Conservation (phyloP, 106 monocot genomes). For the Acorus calamus region DNA sequence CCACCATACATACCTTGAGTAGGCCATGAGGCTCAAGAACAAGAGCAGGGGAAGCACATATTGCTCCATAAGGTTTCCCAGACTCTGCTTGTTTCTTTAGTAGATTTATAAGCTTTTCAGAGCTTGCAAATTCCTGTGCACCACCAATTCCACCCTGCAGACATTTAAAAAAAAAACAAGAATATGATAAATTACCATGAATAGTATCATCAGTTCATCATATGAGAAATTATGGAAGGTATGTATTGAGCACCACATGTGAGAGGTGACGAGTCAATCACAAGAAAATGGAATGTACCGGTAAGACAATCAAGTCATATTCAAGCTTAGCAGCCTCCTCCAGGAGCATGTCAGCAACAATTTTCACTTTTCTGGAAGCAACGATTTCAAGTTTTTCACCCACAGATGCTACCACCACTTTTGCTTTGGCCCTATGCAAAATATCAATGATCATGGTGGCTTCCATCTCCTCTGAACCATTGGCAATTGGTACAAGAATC, state of each 20-base stretch:
- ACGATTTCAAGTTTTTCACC: slow-evolving; percentile 66
- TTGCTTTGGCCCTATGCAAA: slow-evolving; percentile 57
- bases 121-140: slow-evolving; percentile 53
- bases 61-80: slow-evolving; percentile 50
- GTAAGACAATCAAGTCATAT: slow-evolving; percentile 74
- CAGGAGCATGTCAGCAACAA: slow-evolving; percentile 64
- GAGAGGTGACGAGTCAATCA: background rate
- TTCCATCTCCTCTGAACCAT: slow-evolving; percentile 94
- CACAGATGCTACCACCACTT: slow-evolving; percentile 67
- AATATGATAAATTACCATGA: no score
- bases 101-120: slow-evolving; percentile 54
- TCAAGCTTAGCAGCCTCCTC: slow-evolving; percentile 50
- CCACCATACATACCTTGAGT: slow-evolving; percentile 37
- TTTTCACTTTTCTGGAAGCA: slow-evolving; percentile 85
- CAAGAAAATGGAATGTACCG: slow-evolving; percentile 32
- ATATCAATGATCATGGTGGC: slow-evolving; percentile 79
- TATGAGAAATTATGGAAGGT: no score
- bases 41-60: slow-evolving; percentile 82
- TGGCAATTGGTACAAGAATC: slow-evolving; percentile 88
- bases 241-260: no score
- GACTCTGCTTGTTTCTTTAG: slow-evolving; percentile 61
- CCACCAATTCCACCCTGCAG: slow-evolving; percentile 59
- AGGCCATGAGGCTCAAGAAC: slow-evolving; percentile 80
- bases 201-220: no score
- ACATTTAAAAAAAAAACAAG: background rate